These are phyloP conservation scores for Phalaenopsis aphrodite DNA, from an alignment of 106 monocot genomes.

Conservation along the genomic window DNA sequence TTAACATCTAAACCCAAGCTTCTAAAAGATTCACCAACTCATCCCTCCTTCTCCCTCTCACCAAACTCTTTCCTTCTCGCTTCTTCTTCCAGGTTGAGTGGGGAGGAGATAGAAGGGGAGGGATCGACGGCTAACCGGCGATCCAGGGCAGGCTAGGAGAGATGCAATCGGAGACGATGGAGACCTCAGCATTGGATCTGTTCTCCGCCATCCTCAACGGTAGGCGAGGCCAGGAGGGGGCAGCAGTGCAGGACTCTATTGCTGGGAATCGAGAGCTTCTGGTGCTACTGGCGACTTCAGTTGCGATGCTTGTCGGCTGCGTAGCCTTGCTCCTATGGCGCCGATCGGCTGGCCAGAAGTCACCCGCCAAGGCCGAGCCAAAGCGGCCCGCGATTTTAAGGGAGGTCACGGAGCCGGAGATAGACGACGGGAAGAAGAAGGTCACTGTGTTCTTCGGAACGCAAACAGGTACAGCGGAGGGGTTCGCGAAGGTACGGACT, in stretches of 20 bases:
- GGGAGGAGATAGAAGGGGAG: background rate
- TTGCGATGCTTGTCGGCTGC: slow-evolving; percentile 40
- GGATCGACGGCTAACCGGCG: background rate
- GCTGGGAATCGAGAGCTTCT: slow-evolving; percentile 29
- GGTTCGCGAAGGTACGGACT: slow-evolving; percentile 49
- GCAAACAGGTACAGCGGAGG: slow-evolving; percentile 68
- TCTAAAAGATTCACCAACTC: background rate
- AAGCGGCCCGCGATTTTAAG: slow-evolving; percentile 16
- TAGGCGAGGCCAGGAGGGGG: slow-evolving; percentile 9
- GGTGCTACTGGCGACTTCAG: slow-evolving; percentile 23
- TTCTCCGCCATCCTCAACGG: slow-evolving; percentile 31
- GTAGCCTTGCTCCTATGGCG: slow-evolving; percentile 29
- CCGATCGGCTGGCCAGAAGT: slow-evolving; percentile 15
- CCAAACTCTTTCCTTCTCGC: slow-evolving; percentile 2
- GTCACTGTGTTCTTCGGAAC: slow-evolving; percentile 57
- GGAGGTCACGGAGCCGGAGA: slow-evolving; percentile 18
- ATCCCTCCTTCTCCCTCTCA: background rate
- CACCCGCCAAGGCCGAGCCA: slow-evolving; percentile 17
- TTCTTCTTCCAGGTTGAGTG: background rate
- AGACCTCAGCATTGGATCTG: slow-evolving; percentile 46
- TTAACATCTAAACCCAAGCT: background rate
- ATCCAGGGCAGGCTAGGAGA: background rate
- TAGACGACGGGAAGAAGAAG: slow-evolving; percentile 49
- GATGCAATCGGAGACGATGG: slow-evolving; percentile 29
- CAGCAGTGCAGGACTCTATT: slow-evolving; percentile 6